Conservation (phyloP, 2,329 filamentous ascomycete genomes). For the Cladosporium sp. region DNA sequence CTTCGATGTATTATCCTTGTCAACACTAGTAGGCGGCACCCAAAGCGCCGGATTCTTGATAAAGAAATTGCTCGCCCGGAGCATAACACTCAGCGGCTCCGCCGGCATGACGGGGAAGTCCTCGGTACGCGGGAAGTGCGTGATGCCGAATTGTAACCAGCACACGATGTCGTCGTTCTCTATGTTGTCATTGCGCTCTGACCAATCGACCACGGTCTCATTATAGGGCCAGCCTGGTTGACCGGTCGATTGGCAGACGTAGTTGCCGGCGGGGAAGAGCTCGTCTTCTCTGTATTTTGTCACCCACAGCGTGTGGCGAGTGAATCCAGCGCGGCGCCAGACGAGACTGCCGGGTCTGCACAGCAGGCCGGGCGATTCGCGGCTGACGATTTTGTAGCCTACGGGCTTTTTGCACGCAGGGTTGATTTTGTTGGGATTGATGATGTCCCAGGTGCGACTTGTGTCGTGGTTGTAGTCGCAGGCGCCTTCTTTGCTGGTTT, state of each 20-base stretch:
- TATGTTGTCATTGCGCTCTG: slow-evolving; percentile 41
- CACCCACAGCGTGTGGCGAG: slow-evolving; percentile 51
- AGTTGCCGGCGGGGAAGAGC: slow-evolving; percentile 47
- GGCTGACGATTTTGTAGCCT: slow-evolving; percentile 47
- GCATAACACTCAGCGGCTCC: slow-evolving; percentile 45
- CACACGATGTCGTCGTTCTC: slow-evolving; percentile 47
- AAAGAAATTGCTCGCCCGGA: slow-evolving; percentile 53
- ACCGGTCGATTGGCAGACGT: slow-evolving; percentile 44
- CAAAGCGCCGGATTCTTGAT: slow-evolving; percentile 51
- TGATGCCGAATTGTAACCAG: slow-evolving; percentile 49
- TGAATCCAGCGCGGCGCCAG: slow-evolving; percentile 45
- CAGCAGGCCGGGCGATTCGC: slow-evolving; percentile 48
- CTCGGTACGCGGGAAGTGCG: slow-evolving; percentile 45
- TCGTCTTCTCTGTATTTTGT: slow-evolving; percentile 52
- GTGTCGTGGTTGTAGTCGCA: slow-evolving; percentile 40
- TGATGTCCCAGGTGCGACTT: slow-evolving; percentile 54
- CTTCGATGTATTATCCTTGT: slow-evolving; percentile 4
- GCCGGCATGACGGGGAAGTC: slow-evolving; percentile 50
- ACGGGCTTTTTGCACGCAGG: slow-evolving; percentile 45
- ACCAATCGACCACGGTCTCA: slow-evolving; percentile 37
- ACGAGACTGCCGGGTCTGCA: slow-evolving; percentile 44
- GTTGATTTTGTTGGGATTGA: slow-evolving; percentile 46
- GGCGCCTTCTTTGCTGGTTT: slow-evolving; percentile 17
- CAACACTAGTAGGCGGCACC: slow-evolving; percentile 41
- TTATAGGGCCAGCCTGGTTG: slow-evolving; percentile 33